phyloP scores from a whole-genome alignment of 1,139 yeast genomes.

The Kodamaea anthophila region DNA sequence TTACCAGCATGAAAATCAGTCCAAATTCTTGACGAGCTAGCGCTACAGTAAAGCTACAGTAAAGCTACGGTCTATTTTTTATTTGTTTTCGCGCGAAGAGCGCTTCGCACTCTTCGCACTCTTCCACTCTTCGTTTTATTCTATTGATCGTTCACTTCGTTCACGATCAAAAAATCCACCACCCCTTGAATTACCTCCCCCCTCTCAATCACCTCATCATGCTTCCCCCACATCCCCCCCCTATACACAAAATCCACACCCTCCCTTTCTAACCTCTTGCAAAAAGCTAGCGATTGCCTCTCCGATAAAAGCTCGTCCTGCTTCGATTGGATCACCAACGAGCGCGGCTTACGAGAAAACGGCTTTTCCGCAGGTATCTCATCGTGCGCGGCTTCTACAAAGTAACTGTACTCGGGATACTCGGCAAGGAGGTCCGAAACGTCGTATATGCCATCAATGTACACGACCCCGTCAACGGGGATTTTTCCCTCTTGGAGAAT shows the following conservation, averaged over 20 bases:
- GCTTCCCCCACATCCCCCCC: conserved; percentile 26
- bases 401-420: conserved; percentile 36
- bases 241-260: conserved; percentile 7
- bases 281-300: conserved; percentile 19
- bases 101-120: too few relatives aligned
- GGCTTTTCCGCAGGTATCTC: conserved; percentile 14
- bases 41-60: too few relatives aligned
- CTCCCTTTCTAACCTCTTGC: conserved; percentile 11
- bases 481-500: conserved; percentile 22
- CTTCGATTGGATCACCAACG: conserved; percentile 17
- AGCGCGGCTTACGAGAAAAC: conserved; percentile 21
- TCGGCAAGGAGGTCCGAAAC: conserved; percentile 33
- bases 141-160: too few relatives aligned
- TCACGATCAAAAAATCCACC: too few relatives aligned
- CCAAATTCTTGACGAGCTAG: too few relatives aligned
- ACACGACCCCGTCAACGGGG: conserved; percentile 7
- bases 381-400: conserved; percentile 40
- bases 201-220: conserved; percentile 29
- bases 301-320: conserved; percentile 31
- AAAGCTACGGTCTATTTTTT: too few relatives aligned
- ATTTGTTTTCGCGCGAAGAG: too few relatives aligned
- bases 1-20: too few relatives aligned
- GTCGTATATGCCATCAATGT: conserved; percentile 51
- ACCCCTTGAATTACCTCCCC: conserved; percentile 17
- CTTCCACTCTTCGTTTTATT: too few relatives aligned